phyloP scores from a whole-genome alignment of 23 red algal genomes.

The Chondrus crispus region DNA sequence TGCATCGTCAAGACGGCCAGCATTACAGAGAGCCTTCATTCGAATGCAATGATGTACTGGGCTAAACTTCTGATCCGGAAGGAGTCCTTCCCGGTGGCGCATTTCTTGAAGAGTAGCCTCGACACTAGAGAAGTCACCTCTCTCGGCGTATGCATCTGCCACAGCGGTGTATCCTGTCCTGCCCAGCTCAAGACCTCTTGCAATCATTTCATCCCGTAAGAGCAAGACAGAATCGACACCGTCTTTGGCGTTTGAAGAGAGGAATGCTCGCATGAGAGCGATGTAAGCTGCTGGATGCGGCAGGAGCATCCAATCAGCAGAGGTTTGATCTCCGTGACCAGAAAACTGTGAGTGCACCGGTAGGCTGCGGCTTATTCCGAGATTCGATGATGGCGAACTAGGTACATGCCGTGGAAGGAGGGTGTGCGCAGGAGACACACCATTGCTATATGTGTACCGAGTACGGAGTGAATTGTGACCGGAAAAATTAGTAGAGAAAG shows the following conservation, averaged over 20 bases:
- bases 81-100: conserved; percentile 1
- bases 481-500: not conserved
- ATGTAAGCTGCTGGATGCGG: conserved; percentile 51
- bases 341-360: too few relatives aligned
- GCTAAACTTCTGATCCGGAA: conserved; percentile 15
- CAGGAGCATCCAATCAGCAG: conserved; percentile 49
- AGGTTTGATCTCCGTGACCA: not conserved
- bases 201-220: conserved; percentile 67
- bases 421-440: not conserved
- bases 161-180: conserved; percentile 52
- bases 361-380: not conserved
- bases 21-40: conserved; percentile 49
- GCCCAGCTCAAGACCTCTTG: conserved; percentile 36
- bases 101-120: conserved; percentile 56
- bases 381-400: not conserved
- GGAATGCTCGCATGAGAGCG: conserved; percentile 50
- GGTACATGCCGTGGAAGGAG: not conserved
- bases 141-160: conserved; percentile 50
- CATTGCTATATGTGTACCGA: conserved; percentile 4
- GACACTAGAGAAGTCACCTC: conserved; percentile 30
- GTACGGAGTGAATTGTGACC: not conserved
- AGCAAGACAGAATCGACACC: conserved; percentile 27
- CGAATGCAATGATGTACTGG: conserved; percentile 61
- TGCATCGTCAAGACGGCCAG: conserved; percentile 52
- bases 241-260: conserved; percentile 41